Evolutionary conservation across 176 grass and related monocot species (phyloP), one percentile per base, ranked within the genome.

Genomic region (Eragrostis curvula): DNA sequence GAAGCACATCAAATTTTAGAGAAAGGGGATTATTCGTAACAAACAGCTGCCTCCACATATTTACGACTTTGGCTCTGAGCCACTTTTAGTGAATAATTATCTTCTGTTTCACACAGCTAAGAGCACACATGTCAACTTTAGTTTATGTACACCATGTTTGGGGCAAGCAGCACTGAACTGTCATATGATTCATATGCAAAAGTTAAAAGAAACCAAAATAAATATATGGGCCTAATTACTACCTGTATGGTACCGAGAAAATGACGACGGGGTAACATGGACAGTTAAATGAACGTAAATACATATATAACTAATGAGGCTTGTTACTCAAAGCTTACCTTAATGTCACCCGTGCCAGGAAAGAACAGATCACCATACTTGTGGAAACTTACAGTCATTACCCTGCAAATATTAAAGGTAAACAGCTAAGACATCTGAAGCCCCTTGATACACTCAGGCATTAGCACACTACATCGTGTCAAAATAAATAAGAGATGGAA

Each of bases 301-400:
- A 75, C 15, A 66, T 63, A 57, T 3, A 21, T 52, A 60, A 28
- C 69, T 79, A 24, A 78, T 10, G 17, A 70, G 28, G 3, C 50
- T n/a, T 77, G 24, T 43, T 18, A 57, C 12, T 13, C 9, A 10
- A 94, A 62, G 25, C 75, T 65, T 88, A 95, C 95, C 90, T 98
- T 98, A 84, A 98, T 88, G 87, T 93, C 92, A 80, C 95, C 95
- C 11, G 95, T 95, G 76, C 92, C 95, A 81, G 92, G 95, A 81
- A 98, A 98, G 86, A 98, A 98, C 73, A 98, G 66, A 53, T 98
- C 95, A 62, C 95, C 95, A 73, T 87, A 98, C 79, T 95, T 98
- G 74, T 98, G 95, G 68, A 98, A 98, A 76, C 95, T 98, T 79
- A 98, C 95, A 48, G 96, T 98, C 96, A 98, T 95, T 71, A 98